Conservation (phyloP, 345 rosid genomes). For the Acer campestre region DNA sequence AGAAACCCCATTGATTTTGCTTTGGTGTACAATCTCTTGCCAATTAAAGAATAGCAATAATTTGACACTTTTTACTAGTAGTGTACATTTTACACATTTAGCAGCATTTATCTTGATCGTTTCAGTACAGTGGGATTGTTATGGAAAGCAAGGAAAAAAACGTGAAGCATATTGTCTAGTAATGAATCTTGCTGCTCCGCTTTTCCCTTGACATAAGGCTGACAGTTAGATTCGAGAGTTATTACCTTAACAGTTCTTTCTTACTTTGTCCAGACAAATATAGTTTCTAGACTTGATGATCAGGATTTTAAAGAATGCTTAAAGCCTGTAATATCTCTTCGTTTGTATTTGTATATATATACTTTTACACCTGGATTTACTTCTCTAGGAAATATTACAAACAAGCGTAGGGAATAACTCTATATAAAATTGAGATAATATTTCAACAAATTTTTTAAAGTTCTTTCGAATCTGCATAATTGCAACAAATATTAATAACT, state of each 20-base stretch:
- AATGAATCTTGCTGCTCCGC: neutral
- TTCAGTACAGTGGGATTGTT: neutral
- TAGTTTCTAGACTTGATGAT: neutral
- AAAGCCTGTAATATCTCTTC: neutral
- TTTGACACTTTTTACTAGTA: neutral
- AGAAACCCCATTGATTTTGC: neutral
- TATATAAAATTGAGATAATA: neutral
- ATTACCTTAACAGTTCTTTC: neutral
- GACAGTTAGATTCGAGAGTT: neutral
- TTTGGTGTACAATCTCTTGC: neutral
- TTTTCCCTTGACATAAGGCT: neutral
- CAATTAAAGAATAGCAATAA: neutral
- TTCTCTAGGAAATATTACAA: neutral
- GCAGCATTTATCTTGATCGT: neutral
- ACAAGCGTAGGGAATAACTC: neutral
- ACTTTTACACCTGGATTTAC: neutral
- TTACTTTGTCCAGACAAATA: neutral
- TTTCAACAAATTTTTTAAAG: neutral
- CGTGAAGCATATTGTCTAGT: neutral
- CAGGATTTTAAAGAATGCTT: neutral
- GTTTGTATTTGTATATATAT: neutral
- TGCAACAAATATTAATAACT: neutral
- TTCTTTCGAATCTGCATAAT: neutral
- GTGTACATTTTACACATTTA: neutral
- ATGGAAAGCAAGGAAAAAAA: constrained; percentile 6